Percentiles rank a stretch among this genome's conserved stretches.
Conservation (phyloP, 202 grass and related monocot genomes). For the Hordeum pubiflorum region DNA sequence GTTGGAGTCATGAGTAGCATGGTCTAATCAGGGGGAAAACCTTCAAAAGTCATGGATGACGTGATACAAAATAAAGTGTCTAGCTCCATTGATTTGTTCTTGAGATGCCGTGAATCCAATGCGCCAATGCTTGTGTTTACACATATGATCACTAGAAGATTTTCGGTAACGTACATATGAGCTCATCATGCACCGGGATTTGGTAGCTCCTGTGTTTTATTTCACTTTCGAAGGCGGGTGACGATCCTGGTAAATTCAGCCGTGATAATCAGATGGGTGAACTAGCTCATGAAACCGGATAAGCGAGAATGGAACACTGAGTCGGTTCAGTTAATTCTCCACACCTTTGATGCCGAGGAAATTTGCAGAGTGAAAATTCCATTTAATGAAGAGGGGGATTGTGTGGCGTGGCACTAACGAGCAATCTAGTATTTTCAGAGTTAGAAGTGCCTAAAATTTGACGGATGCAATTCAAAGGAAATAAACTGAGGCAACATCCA, state of each 20-base stretch:
- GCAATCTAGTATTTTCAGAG: no score
- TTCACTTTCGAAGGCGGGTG: not conserved
- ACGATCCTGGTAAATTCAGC: not conserved
- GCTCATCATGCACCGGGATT: not conserved
- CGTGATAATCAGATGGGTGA: no score
- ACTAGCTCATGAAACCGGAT: no score
- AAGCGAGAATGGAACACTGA: no score
- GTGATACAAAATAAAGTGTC: not conserved
- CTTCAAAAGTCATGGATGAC: not conserved
- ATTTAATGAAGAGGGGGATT: no score
- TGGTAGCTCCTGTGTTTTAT: not conserved
- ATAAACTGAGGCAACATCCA: no score
- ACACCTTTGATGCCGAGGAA: no score
- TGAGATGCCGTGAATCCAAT: not conserved
- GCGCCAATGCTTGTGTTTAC: not conserved
- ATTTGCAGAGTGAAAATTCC: no score
- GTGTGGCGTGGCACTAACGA: no score
- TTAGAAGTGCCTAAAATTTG: no score
- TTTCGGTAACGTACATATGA: not conserved
- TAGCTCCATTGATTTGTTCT: not conserved
- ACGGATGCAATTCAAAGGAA: no score
- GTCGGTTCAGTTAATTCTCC: no score
- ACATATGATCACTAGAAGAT: not conserved
- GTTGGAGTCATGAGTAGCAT: not conserved
- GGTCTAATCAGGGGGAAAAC: not conserved